Percentiles rank a stretch among this genome's conserved stretches.
These are phyloP conservation scores for Aegilops tauschii DNA, from an alignment of 176 grass and related monocot genomes.

Conservation along the genomic window DNA sequence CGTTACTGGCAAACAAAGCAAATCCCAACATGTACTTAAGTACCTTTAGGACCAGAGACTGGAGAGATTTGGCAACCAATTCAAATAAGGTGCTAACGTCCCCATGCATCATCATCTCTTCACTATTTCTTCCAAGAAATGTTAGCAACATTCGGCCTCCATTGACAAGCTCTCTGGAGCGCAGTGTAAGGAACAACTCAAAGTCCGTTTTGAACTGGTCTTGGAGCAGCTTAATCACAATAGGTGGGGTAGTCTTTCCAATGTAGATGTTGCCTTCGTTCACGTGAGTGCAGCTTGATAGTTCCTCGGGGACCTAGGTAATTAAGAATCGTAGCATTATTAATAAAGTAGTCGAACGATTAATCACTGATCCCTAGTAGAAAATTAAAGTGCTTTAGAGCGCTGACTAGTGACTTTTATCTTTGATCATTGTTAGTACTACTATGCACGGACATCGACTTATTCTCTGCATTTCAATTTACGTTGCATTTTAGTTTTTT, in stretches of 20 bases:
- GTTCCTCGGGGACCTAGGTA: conserved; percentile 23
- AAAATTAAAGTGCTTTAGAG: no score
- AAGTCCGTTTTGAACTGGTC: conserved; percentile 41
- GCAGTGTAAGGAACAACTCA: conserved; percentile 17
- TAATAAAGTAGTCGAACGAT: not conserved
- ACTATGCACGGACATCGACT: no score
- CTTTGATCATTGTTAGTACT: no score
- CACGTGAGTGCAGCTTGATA: not conserved
- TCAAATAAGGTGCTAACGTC: not conserved
- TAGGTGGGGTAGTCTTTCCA: not conserved
- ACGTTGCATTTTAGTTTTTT: no score
- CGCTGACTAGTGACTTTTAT: no score
- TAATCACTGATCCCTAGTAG: no score
- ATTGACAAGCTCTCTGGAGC: conserved; percentile 17
- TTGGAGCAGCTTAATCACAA: conserved; percentile 21
- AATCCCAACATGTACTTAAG: not conserved
- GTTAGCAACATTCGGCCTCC: conserved; percentile 39
- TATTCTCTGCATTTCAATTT: no score
- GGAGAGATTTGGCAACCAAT: conserved; percentile 19
- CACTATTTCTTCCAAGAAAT: conserved; percentile 15
- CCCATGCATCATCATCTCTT: not conserved
- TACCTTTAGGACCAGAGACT: conserved; percentile 40
- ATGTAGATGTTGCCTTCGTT: conserved; percentile 40
- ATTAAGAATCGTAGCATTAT: not conserved
- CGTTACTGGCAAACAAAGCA: no score